A percentile compares a stretch with the other conserved stretches of the same genome.
These are phyloP conservation scores for Microbotryum violaceum DNA, from an alignment of 1,284 basidiomycete species.

Conservation along the genomic window DNA sequence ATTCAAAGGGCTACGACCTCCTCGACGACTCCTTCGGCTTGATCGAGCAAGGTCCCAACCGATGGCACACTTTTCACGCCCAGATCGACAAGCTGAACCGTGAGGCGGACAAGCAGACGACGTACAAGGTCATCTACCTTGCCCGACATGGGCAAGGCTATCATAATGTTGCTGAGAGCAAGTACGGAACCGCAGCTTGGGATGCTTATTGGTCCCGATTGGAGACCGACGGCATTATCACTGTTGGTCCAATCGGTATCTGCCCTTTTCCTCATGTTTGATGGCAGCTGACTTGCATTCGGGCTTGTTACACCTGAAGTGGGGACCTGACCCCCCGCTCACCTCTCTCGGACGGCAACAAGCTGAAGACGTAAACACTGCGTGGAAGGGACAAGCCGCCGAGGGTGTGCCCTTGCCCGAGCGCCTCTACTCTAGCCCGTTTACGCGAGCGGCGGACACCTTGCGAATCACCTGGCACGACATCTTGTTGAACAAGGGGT, in stretches of 20 bases:
- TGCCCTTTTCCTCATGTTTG: no score
- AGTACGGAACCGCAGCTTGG: conserved; percentile 53
- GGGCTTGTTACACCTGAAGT: neutral
- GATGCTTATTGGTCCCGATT: conserved; percentile 56
- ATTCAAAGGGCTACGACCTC: conserved; percentile 33
- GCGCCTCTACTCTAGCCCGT: conserved; percentile 60
- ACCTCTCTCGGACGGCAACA: conserved; percentile 60
- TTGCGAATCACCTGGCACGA: conserved; percentile 57
- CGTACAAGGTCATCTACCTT: conserved; percentile 58
- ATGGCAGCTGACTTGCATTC: no score
- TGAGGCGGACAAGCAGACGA: conserved; percentile 42
- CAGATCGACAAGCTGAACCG: conserved; percentile 49
- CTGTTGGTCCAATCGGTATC: conserved; percentile 40
- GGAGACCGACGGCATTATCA: conserved; percentile 60
- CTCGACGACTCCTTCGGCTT: conserved; percentile 51
- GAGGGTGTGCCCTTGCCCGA: conserved; percentile 55
- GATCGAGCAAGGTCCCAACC: conserved; percentile 42
- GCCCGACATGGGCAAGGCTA: conserved; percentile 65
- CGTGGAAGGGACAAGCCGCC: conserved; percentile 55
- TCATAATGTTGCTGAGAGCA: conserved; percentile 63
- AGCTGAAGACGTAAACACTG: conserved; percentile 50
- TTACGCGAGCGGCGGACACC: conserved; percentile 64
- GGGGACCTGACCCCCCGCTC: conserved; percentile 62
- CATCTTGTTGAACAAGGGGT: conserved; percentile 35
- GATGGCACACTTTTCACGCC: conserved; percentile 52